Conservation (phyloP, 2,329 filamentous ascomycete species). For the Fusarium euwallaceae region DNA sequence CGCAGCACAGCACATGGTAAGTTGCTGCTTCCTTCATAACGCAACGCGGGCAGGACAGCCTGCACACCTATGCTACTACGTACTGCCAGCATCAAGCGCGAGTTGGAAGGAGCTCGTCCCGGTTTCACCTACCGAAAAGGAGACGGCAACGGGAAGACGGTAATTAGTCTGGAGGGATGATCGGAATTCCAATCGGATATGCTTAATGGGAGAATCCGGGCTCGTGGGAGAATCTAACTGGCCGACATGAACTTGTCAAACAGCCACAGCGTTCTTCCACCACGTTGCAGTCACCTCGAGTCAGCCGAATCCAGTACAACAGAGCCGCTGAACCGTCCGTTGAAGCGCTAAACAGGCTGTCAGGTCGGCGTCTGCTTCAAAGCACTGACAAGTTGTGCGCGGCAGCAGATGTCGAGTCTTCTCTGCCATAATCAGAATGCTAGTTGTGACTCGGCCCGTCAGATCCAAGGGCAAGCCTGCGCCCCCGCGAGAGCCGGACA, state of each 20-base stretch:
- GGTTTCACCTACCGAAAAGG: constrained; percentile 33
- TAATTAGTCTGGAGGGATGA: constrained; percentile 33
- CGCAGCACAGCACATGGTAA: constrained; percentile 21
- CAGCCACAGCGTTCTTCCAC: constrained; percentile 35
- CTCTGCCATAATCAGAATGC: constrained; percentile 10
- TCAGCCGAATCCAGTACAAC: constrained; percentile 17
- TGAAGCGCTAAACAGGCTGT: not conserved
- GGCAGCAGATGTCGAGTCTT: constrained; percentile 17
- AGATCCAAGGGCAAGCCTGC: constrained; percentile 25
- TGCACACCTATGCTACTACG: not conserved
- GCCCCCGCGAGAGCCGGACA: constrained; percentile 41
- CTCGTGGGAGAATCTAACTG: constrained; percentile 37
- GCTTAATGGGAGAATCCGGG: constrained; percentile 43
- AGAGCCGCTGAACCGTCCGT: constrained; percentile 7
- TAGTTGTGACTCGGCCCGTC: constrained; percentile 26
- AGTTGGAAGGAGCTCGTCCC: constrained; percentile 22
- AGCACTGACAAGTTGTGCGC: constrained; percentile 6
- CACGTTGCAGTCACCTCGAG: constrained; percentile 28
- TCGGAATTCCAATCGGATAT: constrained; percentile 36
- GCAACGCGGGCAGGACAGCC: constrained; percentile 13
- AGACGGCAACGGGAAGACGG: constrained; percentile 31
- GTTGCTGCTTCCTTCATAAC: constrained; percentile 12
- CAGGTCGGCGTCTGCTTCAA: not conserved
- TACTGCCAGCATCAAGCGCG: not conserved
- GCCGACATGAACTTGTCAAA: constrained; percentile 26